Evolutionary conservation across 2,329 filamentous ascomycete species (phyloP), one percentile per base, ranked within the genome.

Genomic region (Botryotinia convoluta): DNA sequence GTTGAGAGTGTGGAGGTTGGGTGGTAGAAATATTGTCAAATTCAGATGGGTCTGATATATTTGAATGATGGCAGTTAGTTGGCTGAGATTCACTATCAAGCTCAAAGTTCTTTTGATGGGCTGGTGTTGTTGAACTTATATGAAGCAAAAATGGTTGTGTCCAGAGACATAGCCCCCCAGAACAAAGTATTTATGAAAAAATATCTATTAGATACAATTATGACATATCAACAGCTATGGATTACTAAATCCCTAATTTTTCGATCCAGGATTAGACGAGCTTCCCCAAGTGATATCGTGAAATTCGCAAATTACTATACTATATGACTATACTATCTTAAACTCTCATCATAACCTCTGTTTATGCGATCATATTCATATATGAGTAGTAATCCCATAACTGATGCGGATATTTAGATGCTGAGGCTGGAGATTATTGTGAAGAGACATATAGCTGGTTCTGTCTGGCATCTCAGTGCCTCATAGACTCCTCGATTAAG

Each of bases 161-260:
- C 4, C 1, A 51, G 26, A n/a, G 48, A 51, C 5, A 6, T 6
- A n/a, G 5, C 12, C 26, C 4, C 48, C 0, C 7, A 26, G 4
- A n/a, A 4, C 10, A 51, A 14, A n/a, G 1, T 1, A 12, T n/a
- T 6, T 14, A n/a, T 51, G 10, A 51, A 12, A 14, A 51, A 5
- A 51, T 2, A 16, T 54, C 4, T n/a, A 54, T 16, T n/a, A 54
- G 26, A 54, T 14, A 54, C 12, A n/a, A 7, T 54, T 54, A 16
- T 7, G 26, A n/a, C 4, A 51, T 26, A 54, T 16, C 2, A n/a
- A 7, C 5, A n/a, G 48, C 5, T 51, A 16, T n/a, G 48, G n/a
- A 10, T 16, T n/a, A n/a, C 5, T 16, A 7, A 3, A n/a, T n/a
- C 0, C 3, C 5, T 4, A 54, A 29, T 18, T 18, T 8, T 3